phyloP scores from a whole-genome alignment of 306 rosid species.

The Arachis hypogaea region DNA sequence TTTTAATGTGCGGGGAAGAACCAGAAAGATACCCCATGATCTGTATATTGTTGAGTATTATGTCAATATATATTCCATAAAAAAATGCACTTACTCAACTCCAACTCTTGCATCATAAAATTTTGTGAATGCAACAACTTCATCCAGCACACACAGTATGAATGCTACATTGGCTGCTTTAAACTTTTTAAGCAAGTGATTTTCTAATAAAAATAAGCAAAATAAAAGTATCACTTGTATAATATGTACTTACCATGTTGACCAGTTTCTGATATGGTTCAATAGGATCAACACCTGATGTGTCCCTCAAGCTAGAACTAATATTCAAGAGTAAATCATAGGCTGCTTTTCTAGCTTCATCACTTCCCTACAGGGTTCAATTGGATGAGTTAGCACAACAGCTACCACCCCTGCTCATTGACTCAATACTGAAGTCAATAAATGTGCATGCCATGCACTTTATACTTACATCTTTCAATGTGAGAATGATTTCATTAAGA shows the following conservation, averaged over 20 bases:
- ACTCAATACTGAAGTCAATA: slow-evolving; percentile 32
- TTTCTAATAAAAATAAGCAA: not conserved
- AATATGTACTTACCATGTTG: slow-evolving; percentile 67
- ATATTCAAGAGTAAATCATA: slow-evolving; percentile 69
- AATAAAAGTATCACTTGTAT: slow-evolving; percentile 22
- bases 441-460: slow-evolving; percentile 21
- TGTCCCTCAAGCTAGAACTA: slow-evolving; percentile 69
- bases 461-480: slow-evolving; percentile 77
- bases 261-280: slow-evolving; percentile 69
- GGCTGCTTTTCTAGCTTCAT: slow-evolving; percentile 77
- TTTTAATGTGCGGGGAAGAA: slow-evolving; percentile 85
- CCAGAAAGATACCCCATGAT: slow-evolving; percentile 91
- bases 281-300: slow-evolving; percentile 47
- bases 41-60: slow-evolving; percentile 47
- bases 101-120: slow-evolving; percentile 19
- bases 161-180: slow-evolving; percentile 15
- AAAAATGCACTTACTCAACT: slow-evolving; percentile 31
- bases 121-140: not conserved
- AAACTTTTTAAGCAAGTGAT: not conserved
- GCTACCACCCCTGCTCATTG: slow-evolving; percentile 17
- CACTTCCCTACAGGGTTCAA: slow-evolving; percentile 61
- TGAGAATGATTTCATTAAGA: slow-evolving; percentile 83
- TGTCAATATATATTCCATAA: slow-evolving; percentile 26
- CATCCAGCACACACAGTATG: not conserved
- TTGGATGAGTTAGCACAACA: slow-evolving; percentile 33